Conservation (phyloP, 2,329 filamentous ascomycete genomes). For the Aspergillus sp. region DNA sequence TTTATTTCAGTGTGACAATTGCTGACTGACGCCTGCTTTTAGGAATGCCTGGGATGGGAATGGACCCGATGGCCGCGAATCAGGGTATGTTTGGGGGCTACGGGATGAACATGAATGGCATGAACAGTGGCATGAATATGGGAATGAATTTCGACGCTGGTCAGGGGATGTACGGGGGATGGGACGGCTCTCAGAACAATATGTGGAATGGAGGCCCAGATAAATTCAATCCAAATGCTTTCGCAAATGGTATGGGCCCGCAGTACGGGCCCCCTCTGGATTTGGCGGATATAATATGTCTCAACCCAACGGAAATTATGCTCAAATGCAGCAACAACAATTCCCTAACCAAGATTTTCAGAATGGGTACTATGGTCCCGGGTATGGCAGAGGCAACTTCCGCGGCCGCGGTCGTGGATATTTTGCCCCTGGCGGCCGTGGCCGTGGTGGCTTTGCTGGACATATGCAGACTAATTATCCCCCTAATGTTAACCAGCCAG, state of each 20-base stretch:
- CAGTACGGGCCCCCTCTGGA: conserved; percentile 74
- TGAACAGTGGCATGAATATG: conserved; percentile 73
- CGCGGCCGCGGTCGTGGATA: conserved; percentile 59
- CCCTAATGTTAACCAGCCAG: conserved; percentile 28
- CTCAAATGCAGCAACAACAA: conserved; percentile 51
- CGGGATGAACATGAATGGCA: conserved; percentile 79
- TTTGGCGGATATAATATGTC: conserved; percentile 66
- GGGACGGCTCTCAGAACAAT: conserved; percentile 68
- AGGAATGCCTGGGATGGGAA: conserved; percentile 78
- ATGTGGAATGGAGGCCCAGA: conserved; percentile 79
- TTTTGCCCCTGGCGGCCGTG: conserved; percentile 44
- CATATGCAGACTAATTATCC: conserved; percentile 32
- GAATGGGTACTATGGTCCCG: conserved; percentile 75
- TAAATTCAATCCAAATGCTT: conserved; percentile 85
- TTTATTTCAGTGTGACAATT: conserved; percentile 6
- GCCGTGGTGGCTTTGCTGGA: conserved; percentile 33
- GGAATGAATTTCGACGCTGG: conserved; percentile 54
- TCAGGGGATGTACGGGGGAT: conserved; percentile 68
- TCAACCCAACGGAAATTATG: conserved; percentile 78
- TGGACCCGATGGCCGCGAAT: conserved; percentile 59
- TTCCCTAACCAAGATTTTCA: conserved; percentile 60
- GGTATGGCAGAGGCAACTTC: conserved; percentile 56
- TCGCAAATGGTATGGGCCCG: conserved; percentile 69
- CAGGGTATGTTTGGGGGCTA: conserved; percentile 47
- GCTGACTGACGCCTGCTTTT: conserved; percentile 13